These are phyloP conservation scores for Boletus vinaceobasis DNA, from an alignment of 768 basidiomycete species.

Conservation along the genomic window DNA sequence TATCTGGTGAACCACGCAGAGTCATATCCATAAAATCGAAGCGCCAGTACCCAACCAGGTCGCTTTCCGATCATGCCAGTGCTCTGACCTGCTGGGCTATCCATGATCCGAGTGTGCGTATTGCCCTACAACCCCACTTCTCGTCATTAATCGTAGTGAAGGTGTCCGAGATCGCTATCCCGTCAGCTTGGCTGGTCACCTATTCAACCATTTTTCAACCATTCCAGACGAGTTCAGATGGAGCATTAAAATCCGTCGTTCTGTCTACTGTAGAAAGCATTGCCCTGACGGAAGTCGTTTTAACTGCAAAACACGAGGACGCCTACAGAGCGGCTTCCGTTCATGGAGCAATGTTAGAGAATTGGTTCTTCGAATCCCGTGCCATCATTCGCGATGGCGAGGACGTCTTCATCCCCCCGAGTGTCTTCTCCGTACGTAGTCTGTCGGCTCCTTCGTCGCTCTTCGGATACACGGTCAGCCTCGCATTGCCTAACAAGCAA, in stretches of 20 bases:
- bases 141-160: conserved; percentile 25
- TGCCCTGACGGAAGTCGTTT: conserved; percentile 48
- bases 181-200: conserved; percentile 37
- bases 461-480: conserved; percentile 48
- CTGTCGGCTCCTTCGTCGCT: conserved; percentile 6
- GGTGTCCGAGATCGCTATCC: conserved; percentile 36
- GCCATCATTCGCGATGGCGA: conserved; percentile 53
- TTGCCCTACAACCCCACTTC: neutral
- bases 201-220: conserved; percentile 37
- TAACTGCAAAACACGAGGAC: conserved; percentile 47
- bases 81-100: conserved; percentile 36
- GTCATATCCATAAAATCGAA: conserved; percentile 27
- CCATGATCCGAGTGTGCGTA: conserved; percentile 38
- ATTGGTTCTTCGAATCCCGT: conserved; percentile 40
- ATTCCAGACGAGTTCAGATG: conserved; percentile 7
- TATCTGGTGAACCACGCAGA: conserved; percentile 7
- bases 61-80: neutral
- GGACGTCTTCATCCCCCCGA: conserved; percentile 30
- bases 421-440: conserved; percentile 18
- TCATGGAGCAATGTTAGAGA: conserved; percentile 37
- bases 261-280: conserved; percentile 29
- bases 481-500: conserved; percentile 72
- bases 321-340: conserved; percentile 44
- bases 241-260: conserved; percentile 15
- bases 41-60: conserved; percentile 1